Evolutionary conservation across 2,329 filamentous ascomycete species (phyloP), one percentile per base, ranked within the genome.

Genomic region (Neonectria coccinea): DNA sequence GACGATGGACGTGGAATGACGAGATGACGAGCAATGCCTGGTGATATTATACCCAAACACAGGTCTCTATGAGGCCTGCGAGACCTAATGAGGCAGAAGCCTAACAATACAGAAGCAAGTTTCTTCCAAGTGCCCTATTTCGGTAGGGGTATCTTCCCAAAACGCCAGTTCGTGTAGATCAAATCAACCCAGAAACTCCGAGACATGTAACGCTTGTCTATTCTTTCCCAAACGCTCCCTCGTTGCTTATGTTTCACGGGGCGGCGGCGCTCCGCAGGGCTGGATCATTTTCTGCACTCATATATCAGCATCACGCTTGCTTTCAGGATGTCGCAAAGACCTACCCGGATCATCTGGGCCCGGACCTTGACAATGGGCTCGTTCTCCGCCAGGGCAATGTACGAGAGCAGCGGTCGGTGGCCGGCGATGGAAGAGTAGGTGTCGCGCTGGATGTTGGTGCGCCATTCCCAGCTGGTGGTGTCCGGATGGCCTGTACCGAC

Each of bases 391-490:
- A 98, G 89, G 18, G 92, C 87, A 84, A 97, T 94, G 79, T 97
- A 97, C 42, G 92, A 89, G 16, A 98, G 85, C 65, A 97, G 85
- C 8, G 94, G 92, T 16, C 94, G 92, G 78, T 99, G 96, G 20
- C 96, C 96, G 69, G 96, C 87, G 74, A 97, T 94, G 67, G 90
- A 94, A 20, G 94, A 89, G 77, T 95, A 94, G 22, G 91, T 97
- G 83, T 99, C 96, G 78, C 96, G 94, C 77, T 94, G 88, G 77
- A 98, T 95, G 83, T 98, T 99, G 65, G 92, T 94, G 55, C 91
- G 91, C 94, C 94, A 99, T 82, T 99, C 96, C 89, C 96, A 96
- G 79, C 93, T 97, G 27, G 94, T 97, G 14, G 95, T 98, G 82
- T 99, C 96, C 47, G 95, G 93, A 80, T 97, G 94, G 25, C 96